Evolutionary conservation across 768 basidiomycete genomes (phyloP), one percentile per base, ranked within the genome.

Genomic region (Collybiopsis luxurians): DNA sequence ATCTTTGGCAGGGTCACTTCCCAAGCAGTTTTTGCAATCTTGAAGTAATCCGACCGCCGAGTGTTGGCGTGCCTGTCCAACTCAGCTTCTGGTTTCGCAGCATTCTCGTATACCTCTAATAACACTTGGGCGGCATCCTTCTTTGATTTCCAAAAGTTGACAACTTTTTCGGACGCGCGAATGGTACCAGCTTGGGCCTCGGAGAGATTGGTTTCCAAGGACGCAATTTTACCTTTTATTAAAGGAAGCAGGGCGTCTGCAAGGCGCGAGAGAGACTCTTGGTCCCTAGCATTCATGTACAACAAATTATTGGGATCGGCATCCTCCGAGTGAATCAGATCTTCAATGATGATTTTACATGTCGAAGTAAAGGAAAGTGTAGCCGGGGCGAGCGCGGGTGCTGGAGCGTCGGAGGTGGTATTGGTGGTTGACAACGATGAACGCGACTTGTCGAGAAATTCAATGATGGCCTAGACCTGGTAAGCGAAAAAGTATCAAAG

Each of bases 391-490:
- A 95, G 75, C 0, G 82, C 75, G 0, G 91, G 90, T 0, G 92
- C 89, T 0, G 92, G 92, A 1, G 86, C 83, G 12, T 73, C 66
- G 0, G 89, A 89, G 2, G 84, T 87, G 4, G 90, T 86, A 61
- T 85, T 80, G 3, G 88, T 86, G 43, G 76, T 81, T 9, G 89
- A 90, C 55, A 77, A 71, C 13, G 81, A 70, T 1, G 85, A 90
- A 45, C 93, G 84, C 13, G 92, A 91, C 67, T 86, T 87, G 73
- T 94, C 92, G 44, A 95, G 76, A 67, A 94, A 91, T 56, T 88
- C 84, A 50, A 89, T 77, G 60, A 93, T 87, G 27, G 79, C 73
- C 92, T 94, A 60, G 21, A 28, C 26, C 12, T 42, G n/a, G n/a
- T n/a, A n/a, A n/a, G n/a, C n/a, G n/a, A n/a, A n/a, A n/a, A n/a